These are phyloP conservation scores for Vanrija sp. DNA, from an alignment of 1,284 basidiomycete genomes.

Conservation along the genomic window DNA sequence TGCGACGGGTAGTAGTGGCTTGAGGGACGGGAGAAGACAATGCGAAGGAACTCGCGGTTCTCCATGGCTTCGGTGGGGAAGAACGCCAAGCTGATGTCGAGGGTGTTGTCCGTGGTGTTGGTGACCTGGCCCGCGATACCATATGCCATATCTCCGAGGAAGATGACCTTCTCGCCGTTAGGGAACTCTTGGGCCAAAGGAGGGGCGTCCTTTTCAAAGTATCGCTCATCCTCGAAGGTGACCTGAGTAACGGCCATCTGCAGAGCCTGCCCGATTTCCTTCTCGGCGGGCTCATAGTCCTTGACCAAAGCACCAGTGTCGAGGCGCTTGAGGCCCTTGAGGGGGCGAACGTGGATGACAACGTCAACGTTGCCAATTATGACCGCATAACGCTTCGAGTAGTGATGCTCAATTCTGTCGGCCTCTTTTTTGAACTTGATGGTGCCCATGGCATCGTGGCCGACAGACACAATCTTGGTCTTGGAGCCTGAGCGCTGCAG, in stretches of 20 bases:
- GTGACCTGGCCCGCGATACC: slow-evolving; percentile 90
- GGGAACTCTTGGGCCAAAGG: slow-evolving; percentile 86
- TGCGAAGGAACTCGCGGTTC: slow-evolving; percentile 67
- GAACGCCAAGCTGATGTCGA: slow-evolving; percentile 79
- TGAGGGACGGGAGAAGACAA: slow-evolving; percentile 59
- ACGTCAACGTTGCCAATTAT: slow-evolving; percentile 77
- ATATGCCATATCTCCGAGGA: slow-evolving; percentile 88
- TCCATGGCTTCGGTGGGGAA: slow-evolving; percentile 76
- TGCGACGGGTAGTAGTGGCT: slow-evolving; percentile 72
- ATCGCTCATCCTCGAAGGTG: slow-evolving; percentile 81
- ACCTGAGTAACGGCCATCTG: slow-evolving; percentile 78
- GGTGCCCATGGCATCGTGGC: slow-evolving; percentile 64
- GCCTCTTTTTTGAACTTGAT: slow-evolving; percentile 71
- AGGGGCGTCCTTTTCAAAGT: slow-evolving; percentile 70
- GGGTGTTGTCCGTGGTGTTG: slow-evolving; percentile 60
- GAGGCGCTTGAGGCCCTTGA: slow-evolving; percentile 85
- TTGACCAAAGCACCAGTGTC: slow-evolving; percentile 89
- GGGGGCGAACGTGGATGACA: slow-evolving; percentile 73
- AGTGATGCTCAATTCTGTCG: slow-evolving; percentile 73
- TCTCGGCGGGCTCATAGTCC: slow-evolving; percentile 79
- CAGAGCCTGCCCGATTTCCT: slow-evolving; percentile 78
- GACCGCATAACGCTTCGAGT: slow-evolving; percentile 86
- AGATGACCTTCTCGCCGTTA: slow-evolving; percentile 84
- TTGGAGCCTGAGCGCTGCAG: slow-evolving; percentile 58
- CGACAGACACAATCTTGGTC: slow-evolving; percentile 63